These are phyloP conservation scores for Phyllosticta citrichinensis DNA, from an alignment of 2,329 filamentous ascomycete species.

Conservation along the genomic window DNA sequence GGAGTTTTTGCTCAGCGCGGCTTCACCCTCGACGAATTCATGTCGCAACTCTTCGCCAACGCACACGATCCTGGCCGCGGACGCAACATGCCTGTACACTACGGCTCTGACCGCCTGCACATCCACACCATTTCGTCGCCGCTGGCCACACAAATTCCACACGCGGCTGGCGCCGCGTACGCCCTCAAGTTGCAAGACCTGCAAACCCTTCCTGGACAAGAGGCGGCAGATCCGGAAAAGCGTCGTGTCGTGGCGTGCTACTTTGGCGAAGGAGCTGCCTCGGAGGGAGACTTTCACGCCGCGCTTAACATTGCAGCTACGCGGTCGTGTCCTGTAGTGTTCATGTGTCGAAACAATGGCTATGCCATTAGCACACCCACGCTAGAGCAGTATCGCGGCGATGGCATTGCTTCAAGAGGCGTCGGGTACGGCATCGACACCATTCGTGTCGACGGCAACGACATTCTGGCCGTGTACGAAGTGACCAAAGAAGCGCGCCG, in stretches of 20 bases:
- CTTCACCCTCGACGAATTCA: conserved; percentile 79
- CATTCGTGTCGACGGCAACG: conserved; percentile 86
- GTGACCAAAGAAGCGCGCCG: conserved; percentile 67
- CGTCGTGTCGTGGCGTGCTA: conserved; percentile 69
- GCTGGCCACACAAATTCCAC: conserved; percentile 79
- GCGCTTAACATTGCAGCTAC: conserved; percentile 87
- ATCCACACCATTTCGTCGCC: conserved; percentile 87
- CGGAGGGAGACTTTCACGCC: conserved; percentile 85
- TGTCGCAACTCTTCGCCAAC: conserved; percentile 92
- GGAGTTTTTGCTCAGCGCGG: conserved; percentile 86
- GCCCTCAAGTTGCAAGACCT: conserved; percentile 72
- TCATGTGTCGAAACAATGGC: conserved; percentile 88
- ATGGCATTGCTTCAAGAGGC: conserved; percentile 79
- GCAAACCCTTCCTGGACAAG: conserved; percentile 50
- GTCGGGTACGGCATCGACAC: conserved; percentile 92
- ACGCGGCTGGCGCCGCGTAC: conserved; percentile 79
- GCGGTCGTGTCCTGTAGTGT: conserved; percentile 74
- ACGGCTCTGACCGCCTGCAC: conserved; percentile 73
- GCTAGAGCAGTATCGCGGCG: conserved; percentile 80
- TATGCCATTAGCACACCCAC: conserved; percentile 87
- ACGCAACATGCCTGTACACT: conserved; percentile 96
- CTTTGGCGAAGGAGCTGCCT: conserved; percentile 84
- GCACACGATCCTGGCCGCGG: conserved; percentile 68
- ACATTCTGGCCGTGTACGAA: conserved; percentile 79
- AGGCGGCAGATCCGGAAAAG: conserved; percentile 27